Evolutionary conservation across 495 filamentous ascomycete genomes (phyloP), one percentile per base, ranked within the genome.

Genomic region (Neurospora tetraspora): DNA sequence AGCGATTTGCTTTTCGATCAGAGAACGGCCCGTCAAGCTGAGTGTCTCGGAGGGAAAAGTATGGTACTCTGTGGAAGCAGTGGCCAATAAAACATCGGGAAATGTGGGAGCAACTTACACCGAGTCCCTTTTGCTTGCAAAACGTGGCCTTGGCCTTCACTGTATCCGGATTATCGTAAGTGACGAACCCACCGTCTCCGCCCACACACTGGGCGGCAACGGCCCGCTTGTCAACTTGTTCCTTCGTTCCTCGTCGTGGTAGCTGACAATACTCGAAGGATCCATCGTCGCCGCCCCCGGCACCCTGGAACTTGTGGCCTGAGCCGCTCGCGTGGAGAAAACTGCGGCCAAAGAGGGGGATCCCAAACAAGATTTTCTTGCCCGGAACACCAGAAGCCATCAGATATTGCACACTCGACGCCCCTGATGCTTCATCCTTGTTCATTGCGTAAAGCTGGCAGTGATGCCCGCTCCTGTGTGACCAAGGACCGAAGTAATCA

Each of bases 401-500:
- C 27, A 94, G 82, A 75, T 93, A 93, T 12, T 84, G 80, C 9
- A 95, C 89, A 0, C 89, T 87, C 1, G 89, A 88, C 36, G 91
- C 85, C 27, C 88, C 90, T 9, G 92, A 95, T 14, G 87, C 81
- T 31, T 86, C 86, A 42, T 86, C 87, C 43, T 83, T 81, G 69
- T 78, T 80, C 38, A 89, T 87, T 14, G 90, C 84, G 77, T 90
- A 93, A 2, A 97, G 87, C 77, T 95, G 92, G 20, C 93, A 89
- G 43, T 96, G 93, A 80, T 96, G 92, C 18, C 92, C 93, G 42
- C 88, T 87, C 70, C 86, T 82, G 53, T 84, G 78, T 3, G 87
- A 85, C 94, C 93, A 96, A 1, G 91, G 86, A 1, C 93, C 93
- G n/a, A 87, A 87, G 80, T 96, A 97, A 80, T 97, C 94, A 78